Conservation (phyloP, 345 rosid genomes). For the Stellera chamaejasme region DNA sequence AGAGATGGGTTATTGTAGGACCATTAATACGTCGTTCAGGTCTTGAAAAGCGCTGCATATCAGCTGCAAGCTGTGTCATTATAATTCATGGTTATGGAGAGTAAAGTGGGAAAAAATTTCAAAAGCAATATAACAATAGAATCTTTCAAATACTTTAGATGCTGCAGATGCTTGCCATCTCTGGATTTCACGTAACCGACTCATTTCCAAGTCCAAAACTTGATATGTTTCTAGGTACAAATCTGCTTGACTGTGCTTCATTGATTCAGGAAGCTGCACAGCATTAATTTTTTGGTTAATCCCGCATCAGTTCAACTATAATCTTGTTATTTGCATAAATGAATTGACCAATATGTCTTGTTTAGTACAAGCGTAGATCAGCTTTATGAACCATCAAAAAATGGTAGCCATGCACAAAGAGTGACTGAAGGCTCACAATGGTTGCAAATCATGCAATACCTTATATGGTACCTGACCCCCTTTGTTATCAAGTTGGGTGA, state of each 20-base stretch:
- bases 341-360: too few species aligned
- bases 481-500: too few species aligned
- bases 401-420: not conserved
- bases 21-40: constrained; percentile 97
- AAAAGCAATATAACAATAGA: constrained; percentile 2
- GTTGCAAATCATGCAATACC: not conserved
- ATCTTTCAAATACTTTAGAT: constrained; percentile 46
- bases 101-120: constrained; percentile 3
- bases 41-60: constrained; percentile 99
- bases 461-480: too few species aligned
- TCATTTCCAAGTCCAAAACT: constrained; percentile 99
- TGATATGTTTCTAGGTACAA: constrained; percentile 93
- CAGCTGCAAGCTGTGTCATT: constrained; percentile 83
- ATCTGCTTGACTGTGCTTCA: constrained; percentile 99
- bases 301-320: not conserved
- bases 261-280: constrained; percentile 89
- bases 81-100: constrained; percentile 15
- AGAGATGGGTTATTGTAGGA: constrained; percentile 89
- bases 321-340: not conserved
- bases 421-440: not conserved
- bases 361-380: too few species aligned
- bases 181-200: constrained; percentile 94
- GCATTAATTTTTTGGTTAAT: not conserved
- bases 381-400: not conserved
- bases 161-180: constrained; percentile 95